A percentile compares a stretch with the other conserved stretches of the same genome.
These are phyloP conservation scores for Teunomyces atbi DNA, from an alignment of 805 yeast genomes.

Conservation along the genomic window DNA sequence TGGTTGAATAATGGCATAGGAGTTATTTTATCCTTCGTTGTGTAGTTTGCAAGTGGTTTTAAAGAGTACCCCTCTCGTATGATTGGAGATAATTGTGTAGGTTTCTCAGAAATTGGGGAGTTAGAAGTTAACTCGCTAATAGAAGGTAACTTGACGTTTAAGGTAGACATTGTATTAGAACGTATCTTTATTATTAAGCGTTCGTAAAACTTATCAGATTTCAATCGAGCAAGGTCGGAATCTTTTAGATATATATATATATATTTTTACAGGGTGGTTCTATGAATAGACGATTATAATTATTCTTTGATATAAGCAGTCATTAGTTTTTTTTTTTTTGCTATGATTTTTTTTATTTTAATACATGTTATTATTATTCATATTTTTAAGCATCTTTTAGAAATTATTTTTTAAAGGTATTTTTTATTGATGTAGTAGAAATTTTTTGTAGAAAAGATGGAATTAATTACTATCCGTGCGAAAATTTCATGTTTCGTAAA, in stretches of 20 bases:
- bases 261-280: conserved; percentile 1
- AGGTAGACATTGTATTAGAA: background rate
- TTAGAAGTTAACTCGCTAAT: conserved; percentile 15
- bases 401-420: background rate
- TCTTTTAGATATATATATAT: background rate
- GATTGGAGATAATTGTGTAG: conserved; percentile 7
- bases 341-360: background rate
- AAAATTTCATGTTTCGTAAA: background rate
- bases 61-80: conserved; percentile 1
- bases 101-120: conserved; percentile 8
- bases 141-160: conserved; percentile 11
- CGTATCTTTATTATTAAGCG: background rate
- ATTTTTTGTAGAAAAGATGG: background rate
- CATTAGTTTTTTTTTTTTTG: conserved; percentile 2
- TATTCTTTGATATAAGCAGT: conserved; percentile 1
- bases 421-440: background rate
- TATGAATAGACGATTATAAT: conserved; percentile 2
- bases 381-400: conserved; percentile 2
- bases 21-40: background rate
- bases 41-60: conserved; percentile 6
- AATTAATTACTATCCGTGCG: background rate
- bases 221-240: background rate
- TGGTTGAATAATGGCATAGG: conserved; percentile 2
- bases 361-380: background rate
- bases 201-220: no score